Conservation (phyloP, 257 asterid genomes). For the Petunia secreta region DNA sequence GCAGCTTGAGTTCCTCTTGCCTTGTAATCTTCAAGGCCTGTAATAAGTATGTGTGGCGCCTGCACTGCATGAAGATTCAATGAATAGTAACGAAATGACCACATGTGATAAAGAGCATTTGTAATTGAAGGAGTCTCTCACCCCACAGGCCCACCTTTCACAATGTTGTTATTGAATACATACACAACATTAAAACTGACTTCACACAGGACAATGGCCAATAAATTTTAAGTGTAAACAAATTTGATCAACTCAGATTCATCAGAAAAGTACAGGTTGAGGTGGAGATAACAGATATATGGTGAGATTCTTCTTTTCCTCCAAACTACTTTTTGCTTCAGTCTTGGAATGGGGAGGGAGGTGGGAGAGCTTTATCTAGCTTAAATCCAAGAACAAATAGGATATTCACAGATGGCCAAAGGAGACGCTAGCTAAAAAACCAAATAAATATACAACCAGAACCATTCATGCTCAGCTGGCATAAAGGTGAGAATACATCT, state of each 20-base stretch:
- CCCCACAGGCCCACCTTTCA: background rate
- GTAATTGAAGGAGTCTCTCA: background rate
- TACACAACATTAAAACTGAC: background rate
- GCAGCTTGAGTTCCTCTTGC: slow-evolving; percentile 98
- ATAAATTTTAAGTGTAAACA: background rate
- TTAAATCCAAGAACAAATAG: background rate
- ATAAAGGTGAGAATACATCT: background rate
- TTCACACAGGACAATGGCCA: slow-evolving; percentile 11
- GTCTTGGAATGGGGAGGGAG: slow-evolving; percentile 3
- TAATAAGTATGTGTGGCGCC: slow-evolving; percentile 88
- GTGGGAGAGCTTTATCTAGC: background rate
- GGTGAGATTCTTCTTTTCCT: background rate
- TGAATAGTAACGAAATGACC: background rate
- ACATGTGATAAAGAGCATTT: background rate
- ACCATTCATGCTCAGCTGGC: background rate
- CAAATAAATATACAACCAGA: slow-evolving; percentile 10
- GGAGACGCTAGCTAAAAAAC: slow-evolving; percentile 10
- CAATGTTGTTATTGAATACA: background rate
- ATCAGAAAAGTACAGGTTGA: background rate
- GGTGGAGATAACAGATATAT: background rate
- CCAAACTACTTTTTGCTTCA: background rate
- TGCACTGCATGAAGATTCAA: slow-evolving; percentile 55
- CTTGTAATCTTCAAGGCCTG: slow-evolving; percentile 96
- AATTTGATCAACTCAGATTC: background rate
- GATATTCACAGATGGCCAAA: slow-evolving; percentile 2